Conservation (phyloP, 495 filamentous ascomycete species). For the Chaetomium tenue region DNA sequence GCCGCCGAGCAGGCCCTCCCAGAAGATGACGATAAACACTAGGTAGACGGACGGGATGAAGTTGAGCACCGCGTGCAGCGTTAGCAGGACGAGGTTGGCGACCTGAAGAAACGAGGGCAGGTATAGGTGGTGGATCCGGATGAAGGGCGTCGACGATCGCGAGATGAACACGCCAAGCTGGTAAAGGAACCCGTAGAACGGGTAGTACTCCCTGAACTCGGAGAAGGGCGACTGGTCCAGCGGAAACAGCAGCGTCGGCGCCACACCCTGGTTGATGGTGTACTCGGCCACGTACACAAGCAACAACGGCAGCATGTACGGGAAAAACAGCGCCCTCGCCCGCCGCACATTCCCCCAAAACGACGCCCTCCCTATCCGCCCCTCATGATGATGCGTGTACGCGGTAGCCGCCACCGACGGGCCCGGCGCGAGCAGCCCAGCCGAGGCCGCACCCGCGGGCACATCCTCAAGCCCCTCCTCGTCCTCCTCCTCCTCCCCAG, state of each 20-base stretch:
- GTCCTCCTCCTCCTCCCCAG: conserved; percentile 38
- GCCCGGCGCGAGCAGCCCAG: conserved; percentile 42
- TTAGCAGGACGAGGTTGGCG: conserved; percentile 70
- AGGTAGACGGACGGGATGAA: conserved; percentile 83
- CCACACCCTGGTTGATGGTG: conserved; percentile 90
- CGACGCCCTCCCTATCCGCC: conserved; percentile 24
- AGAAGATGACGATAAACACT: conserved; percentile 82
- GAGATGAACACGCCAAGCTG: conserved; percentile 93
- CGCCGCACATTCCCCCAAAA: conserved; percentile 51
- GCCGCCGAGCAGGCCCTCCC: conserved; percentile 90
- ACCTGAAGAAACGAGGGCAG: conserved; percentile 80
- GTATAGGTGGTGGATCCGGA: conserved; percentile 79
- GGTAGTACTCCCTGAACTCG: conserved; percentile 84
- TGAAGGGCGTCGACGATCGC: conserved; percentile 81
- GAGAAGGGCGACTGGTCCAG: conserved; percentile 69
- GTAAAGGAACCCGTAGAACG: conserved; percentile 86
- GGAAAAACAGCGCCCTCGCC: conserved; percentile 47
- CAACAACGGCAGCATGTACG: conserved; percentile 82
- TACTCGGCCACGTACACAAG: conserved; percentile 95
- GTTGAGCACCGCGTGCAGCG: conserved; percentile 68
- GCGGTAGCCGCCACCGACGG: conserved; percentile 34
- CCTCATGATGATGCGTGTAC: conserved; percentile 19
- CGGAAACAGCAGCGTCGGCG: conserved; percentile 86
- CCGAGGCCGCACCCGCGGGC: conserved; percentile 29
- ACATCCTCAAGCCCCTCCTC: conserved; percentile 40